These are phyloP conservation scores for Wallacemonas sp. DNA, from an alignment of 208 protist genomes.

Conservation along the genomic window DNA sequence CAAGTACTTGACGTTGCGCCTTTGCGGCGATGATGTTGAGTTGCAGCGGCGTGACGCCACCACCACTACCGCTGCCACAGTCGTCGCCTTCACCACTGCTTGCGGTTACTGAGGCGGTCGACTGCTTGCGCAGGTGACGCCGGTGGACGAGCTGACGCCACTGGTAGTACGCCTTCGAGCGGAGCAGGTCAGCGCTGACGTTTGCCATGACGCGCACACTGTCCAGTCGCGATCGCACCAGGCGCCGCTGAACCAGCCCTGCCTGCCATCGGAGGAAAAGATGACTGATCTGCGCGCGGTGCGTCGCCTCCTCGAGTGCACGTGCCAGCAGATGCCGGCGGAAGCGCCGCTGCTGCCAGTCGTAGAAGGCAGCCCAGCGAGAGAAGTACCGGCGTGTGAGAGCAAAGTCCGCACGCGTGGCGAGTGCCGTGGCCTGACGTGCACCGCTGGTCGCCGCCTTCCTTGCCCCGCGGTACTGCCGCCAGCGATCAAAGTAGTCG, in stretches of 20 bases:
- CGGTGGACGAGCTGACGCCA: constrained; percentile 27
- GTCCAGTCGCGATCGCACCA: constrained; percentile 3
- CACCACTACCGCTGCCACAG: not conserved
- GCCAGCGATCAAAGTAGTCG: constrained; percentile 63
- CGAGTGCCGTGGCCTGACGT: constrained; percentile 22
- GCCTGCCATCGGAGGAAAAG: constrained; percentile 49
- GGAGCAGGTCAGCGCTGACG: constrained; percentile 7
- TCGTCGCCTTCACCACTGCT: not conserved
- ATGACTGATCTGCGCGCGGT: constrained; percentile 25
- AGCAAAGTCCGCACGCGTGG: constrained; percentile 26
- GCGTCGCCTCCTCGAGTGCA: constrained; percentile 42
- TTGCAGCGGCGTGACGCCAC: constrained; percentile 2
- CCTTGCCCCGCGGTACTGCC: not conserved
- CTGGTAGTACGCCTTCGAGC: constrained; percentile 32
- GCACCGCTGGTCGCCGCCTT: constrained; percentile 13
- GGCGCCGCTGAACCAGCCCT: constrained; percentile 8
- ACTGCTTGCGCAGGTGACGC: not conserved
- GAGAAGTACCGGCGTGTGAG: constrained; percentile 54
- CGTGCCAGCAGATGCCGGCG: constrained; percentile 34
- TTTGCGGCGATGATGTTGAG: constrained; percentile 31
- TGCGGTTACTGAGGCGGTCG: not conserved
- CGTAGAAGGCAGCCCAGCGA: constrained; percentile 69
- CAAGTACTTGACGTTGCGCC: constrained; percentile 37
- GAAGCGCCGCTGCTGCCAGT: constrained; percentile 50
- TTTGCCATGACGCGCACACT: constrained; percentile 22